Conservation (phyloP, 2,329 filamentous ascomycete genomes). For the Fusarium sp. region DNA sequence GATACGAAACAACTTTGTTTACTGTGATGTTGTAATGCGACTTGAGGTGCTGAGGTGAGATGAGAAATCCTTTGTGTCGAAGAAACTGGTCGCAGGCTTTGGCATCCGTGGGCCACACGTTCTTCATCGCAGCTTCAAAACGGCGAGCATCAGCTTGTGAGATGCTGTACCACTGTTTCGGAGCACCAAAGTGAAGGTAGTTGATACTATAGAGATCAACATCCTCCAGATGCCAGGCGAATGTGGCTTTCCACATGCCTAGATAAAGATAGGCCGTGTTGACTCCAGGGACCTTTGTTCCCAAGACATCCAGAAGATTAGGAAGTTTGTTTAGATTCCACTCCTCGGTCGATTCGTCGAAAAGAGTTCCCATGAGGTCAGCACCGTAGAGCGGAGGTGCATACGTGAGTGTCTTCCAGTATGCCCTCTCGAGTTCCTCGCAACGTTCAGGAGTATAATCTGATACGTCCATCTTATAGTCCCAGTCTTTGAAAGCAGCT, state of each 20-base stretch:
- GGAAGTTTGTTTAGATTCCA: conserved; percentile 98
- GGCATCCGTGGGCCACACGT: conserved; percentile 92
- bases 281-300: conserved; percentile 95
- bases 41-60: conserved; percentile 88
- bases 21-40: conserved; percentile 95
- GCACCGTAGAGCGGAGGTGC: conserved; percentile 95
- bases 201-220: conserved; percentile 99
- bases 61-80: conserved; percentile 96
- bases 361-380: conserved; percentile 95
- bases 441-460: conserved; percentile 93
- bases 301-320: conserved; percentile 92
- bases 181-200: conserved; percentile 97
- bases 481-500: conserved; percentile 88
- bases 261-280: conserved; percentile 98
- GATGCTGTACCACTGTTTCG: conserved; percentile 99
- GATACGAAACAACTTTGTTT: conserved; percentile 94
- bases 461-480: conserved; percentile 88
- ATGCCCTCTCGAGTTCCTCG: conserved; percentile 91
- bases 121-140: conserved; percentile 96
- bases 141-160: conserved; percentile 93
- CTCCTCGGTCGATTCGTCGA: conserved; percentile 82
- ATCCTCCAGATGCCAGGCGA: conserved; percentile 98
- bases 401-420: conserved; percentile 98
- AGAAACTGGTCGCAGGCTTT: conserved; percentile 97
- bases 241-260: conserved; percentile 99